phyloP scores from a whole-genome alignment of 768 basidiomycete species.

The Phylloporus sp. region DNA sequence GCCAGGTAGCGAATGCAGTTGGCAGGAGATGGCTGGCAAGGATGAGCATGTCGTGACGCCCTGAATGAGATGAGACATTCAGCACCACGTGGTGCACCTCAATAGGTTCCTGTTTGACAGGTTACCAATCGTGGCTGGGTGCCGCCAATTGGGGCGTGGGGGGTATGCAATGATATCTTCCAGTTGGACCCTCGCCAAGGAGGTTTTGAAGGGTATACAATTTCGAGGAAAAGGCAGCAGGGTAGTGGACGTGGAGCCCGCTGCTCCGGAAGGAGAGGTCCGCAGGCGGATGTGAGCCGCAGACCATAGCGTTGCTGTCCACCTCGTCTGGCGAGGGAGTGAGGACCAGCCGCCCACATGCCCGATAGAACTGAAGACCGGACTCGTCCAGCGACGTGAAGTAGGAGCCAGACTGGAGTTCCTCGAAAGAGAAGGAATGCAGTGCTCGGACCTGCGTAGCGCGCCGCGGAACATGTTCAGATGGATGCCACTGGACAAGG shows the following conservation, averaged over 20 bases:
- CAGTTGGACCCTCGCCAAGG: slow-evolving; percentile 16
- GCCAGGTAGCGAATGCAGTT: slow-evolving; percentile 13
- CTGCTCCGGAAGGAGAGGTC: neutral
- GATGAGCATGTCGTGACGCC: slow-evolving; percentile 8
- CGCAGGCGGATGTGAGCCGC: slow-evolving; percentile 3
- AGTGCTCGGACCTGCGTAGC: slow-evolving; percentile 24
- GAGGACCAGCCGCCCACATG: slow-evolving; percentile 31
- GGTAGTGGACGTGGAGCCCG: slow-evolving; percentile 3
- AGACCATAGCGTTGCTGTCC: slow-evolving; percentile 16
- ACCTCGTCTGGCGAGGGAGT: slow-evolving; percentile 23
- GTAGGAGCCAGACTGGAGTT: slow-evolving; percentile 32
- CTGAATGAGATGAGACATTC: slow-evolving; percentile 12
- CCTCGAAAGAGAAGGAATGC: slow-evolving; percentile 32
- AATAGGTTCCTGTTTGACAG: slow-evolving; percentile 22
- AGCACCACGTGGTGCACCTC: slow-evolving; percentile 18
- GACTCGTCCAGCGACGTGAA: slow-evolving; percentile 28
- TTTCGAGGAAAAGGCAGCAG: slow-evolving; percentile 14
- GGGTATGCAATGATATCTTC: neutral
- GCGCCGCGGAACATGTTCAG: neutral
- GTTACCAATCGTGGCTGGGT: slow-evolving; percentile 16
- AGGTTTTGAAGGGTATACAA: slow-evolving; percentile 29
- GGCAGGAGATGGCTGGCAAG: slow-evolving; percentile 8
- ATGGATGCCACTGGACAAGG: neutral
- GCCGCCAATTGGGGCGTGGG: neutral
- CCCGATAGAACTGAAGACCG: slow-evolving; percentile 29